A percentile compares a stretch with the other conserved stretches of the same genome.
These are phyloP conservation scores for Chlorella sp. DNA, from an alignment of 139 green algal genomes.

Conservation along the genomic window DNA sequence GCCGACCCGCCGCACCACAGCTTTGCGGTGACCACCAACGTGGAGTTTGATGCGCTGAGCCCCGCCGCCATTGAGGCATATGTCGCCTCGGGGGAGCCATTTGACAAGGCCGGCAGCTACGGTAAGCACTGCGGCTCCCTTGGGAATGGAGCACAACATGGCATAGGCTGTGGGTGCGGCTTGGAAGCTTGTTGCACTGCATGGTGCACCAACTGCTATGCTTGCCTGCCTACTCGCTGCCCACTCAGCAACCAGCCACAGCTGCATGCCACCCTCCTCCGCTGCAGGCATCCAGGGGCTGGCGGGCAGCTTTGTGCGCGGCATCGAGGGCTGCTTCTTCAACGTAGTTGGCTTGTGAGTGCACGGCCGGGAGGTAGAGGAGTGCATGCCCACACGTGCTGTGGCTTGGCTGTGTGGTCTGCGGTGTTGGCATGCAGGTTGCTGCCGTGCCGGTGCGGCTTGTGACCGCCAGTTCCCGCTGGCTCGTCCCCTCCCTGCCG, in stretches of 20 bases:
- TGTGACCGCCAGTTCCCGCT: not conserved
- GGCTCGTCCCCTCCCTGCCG: not conserved
- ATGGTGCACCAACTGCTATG: too few species aligned
- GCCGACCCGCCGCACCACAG: slow-evolving; percentile 38
- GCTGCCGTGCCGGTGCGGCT: not conserved
- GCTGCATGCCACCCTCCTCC: too few species aligned
- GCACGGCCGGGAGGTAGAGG: too few species aligned
- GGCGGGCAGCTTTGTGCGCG: slow-evolving; percentile 81
- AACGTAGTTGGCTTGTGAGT: slow-evolving; percentile 88
- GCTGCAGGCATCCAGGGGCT: slow-evolving; percentile 78
- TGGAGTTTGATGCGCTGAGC: slow-evolving; percentile 82
- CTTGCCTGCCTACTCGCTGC: too few species aligned
- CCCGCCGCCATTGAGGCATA: slow-evolving; percentile 77
- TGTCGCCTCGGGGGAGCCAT: slow-evolving; percentile 79
- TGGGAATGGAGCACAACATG: too few species aligned
- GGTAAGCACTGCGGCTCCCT: too few species aligned
- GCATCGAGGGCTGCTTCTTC: slow-evolving; percentile 90
- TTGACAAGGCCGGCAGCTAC: slow-evolving; percentile 85
- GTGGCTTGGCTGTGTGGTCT: too few species aligned
- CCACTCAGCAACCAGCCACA: too few species aligned
- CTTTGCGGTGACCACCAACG: slow-evolving; percentile 79
- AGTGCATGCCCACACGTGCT: too few species aligned
- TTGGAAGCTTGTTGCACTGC: too few species aligned
- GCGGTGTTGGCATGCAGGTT: too few species aligned
- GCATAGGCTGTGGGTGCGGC: too few species aligned